A percentile compares a stretch with the other conserved stretches of the same genome.
Conservation (phyloP, 805 yeast species). For the Priceomyces fermenticarens region DNA sequence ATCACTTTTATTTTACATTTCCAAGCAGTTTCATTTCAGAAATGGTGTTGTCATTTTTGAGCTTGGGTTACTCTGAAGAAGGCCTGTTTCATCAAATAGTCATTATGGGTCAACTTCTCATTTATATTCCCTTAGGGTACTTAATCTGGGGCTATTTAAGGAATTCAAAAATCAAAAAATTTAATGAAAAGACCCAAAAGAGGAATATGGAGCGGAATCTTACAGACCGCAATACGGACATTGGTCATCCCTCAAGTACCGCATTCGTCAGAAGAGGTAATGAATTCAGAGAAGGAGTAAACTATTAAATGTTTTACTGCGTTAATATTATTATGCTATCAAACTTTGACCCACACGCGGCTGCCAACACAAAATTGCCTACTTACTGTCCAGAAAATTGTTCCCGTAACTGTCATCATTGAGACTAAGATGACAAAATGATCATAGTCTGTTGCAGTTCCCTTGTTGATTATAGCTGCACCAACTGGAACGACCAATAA, state of each 20-base stretch:
- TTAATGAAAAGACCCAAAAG: slow-evolving; percentile 19
- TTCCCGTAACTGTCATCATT: slow-evolving; percentile 23
- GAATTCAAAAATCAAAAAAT: slow-evolving; percentile 16
- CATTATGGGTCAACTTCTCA: slow-evolving; percentile 23
- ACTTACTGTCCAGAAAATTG: slow-evolving; percentile 23
- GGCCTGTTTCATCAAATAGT: slow-evolving; percentile 21
- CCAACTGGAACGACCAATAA: slow-evolving; percentile 34
- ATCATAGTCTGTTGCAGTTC: slow-evolving; percentile 23
- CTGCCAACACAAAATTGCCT: slow-evolving; percentile 20
- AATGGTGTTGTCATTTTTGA: slow-evolving; percentile 31
- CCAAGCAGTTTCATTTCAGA: slow-evolving; percentile 34
- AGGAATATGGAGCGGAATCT: slow-evolving; percentile 5
- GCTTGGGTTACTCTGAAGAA: slow-evolving; percentile 29
- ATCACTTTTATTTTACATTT: slow-evolving; percentile 30
- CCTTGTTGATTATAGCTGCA: slow-evolving; percentile 26
- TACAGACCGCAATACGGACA: no score
- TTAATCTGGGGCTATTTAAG: slow-evolving; percentile 31
- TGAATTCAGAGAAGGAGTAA: background rate
- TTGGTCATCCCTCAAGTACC: no score
- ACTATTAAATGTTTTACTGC: no score
- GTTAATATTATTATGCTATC: background rate
- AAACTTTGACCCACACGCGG: slow-evolving; percentile 20
- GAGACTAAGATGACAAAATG: slow-evolving; percentile 32
- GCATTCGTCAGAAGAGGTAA: background rate
- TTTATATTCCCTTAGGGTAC: slow-evolving; percentile 36